Conservation (phyloP, 2,329 filamentous ascomycete species). For the Rhynchosporium graminicola region DNA sequence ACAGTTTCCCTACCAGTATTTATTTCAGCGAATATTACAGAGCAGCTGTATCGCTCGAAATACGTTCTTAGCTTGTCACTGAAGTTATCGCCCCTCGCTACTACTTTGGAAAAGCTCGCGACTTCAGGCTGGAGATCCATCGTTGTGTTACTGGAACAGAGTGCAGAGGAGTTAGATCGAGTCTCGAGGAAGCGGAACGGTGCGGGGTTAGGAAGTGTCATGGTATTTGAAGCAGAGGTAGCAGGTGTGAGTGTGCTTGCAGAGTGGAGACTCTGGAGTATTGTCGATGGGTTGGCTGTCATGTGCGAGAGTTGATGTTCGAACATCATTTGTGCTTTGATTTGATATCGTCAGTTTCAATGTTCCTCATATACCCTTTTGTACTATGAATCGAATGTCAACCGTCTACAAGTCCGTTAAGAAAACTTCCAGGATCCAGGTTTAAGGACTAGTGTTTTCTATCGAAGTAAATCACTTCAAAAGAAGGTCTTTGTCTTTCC, state of each 20-base stretch:
- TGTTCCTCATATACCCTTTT: too few relatives aligned
- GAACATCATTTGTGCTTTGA: not conserved
- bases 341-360: not conserved
- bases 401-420: too few relatives aligned
- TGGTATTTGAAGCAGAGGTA: slow-evolving; percentile 10
- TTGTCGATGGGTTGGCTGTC: slow-evolving; percentile 11
- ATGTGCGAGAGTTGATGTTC: slow-evolving; percentile 17
- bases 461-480: too few relatives aligned
- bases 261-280: slow-evolving; percentile 18
- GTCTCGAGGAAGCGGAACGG: not conserved
- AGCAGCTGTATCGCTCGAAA: slow-evolving; percentile 16
- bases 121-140: slow-evolving; percentile 10
- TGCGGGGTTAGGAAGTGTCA: slow-evolving; percentile 12
- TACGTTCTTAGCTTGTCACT: slow-evolving; percentile 15
- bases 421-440: too few relatives aligned
- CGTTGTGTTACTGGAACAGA: slow-evolving; percentile 13
- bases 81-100: slow-evolving; percentile 12
- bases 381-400: too few relatives aligned
- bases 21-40: slow-evolving; percentile 14
- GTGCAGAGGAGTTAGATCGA: slow-evolving; percentile 9
- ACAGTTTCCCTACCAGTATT: slow-evolving; percentile 9
- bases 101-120: not conserved
- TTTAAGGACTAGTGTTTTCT: too few relatives aligned
- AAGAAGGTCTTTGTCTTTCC: too few relatives aligned
- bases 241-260: slow-evolving; percentile 6